Percentiles rank a stretch among this genome's conserved stretches.
Evolutionary conservation across 495 filamentous ascomycete genomes (phyloP).

Genomic region (Penicillium subrubescens): DNA sequence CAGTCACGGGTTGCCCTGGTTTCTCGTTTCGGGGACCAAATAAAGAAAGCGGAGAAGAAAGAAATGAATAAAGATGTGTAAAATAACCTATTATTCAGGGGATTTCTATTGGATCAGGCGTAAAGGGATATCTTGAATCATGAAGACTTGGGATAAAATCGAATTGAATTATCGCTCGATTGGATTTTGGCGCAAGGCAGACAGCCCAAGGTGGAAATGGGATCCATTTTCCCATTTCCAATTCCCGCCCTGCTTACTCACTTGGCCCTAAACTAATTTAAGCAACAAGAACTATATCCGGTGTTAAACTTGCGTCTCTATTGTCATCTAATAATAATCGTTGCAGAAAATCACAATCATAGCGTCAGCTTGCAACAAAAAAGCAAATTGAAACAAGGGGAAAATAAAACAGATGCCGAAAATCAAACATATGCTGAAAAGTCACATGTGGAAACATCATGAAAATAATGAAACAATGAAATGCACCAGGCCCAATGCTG

Average conservation of each 20-base stretch:
- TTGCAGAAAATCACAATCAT: constrained; percentile 4
- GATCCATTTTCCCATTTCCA: neutral
- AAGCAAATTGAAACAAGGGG: neutral
- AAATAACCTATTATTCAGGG: neutral
- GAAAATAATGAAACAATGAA: constrained; percentile 1
- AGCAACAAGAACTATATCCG: constrained; percentile 17
- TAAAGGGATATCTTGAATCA: neutral
- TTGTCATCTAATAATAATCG: constrained; percentile 11
- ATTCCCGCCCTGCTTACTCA: constrained; percentile 20
- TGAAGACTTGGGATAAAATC: neutral
- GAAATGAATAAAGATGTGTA: neutral
- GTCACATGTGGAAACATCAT: constrained; percentile 6
- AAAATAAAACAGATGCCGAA: neutral
- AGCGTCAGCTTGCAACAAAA: neutral
- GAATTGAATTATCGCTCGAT: neutral
- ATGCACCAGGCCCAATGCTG: constrained; percentile 5
- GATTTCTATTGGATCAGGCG: neutral
- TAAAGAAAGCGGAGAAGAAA: neutral
- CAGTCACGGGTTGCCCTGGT: constrained; percentile 1
- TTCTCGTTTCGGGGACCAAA: neutral
- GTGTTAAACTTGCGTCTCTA: neutral
- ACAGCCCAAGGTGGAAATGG: constrained; percentile 5
- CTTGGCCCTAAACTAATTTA: constrained; percentile 16
- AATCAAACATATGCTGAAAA: neutral
- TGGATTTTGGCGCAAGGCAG: constrained; percentile 12